Conservation (phyloP, 2,329 filamentous ascomycete genomes). For the Epichloe festucae region DNA sequence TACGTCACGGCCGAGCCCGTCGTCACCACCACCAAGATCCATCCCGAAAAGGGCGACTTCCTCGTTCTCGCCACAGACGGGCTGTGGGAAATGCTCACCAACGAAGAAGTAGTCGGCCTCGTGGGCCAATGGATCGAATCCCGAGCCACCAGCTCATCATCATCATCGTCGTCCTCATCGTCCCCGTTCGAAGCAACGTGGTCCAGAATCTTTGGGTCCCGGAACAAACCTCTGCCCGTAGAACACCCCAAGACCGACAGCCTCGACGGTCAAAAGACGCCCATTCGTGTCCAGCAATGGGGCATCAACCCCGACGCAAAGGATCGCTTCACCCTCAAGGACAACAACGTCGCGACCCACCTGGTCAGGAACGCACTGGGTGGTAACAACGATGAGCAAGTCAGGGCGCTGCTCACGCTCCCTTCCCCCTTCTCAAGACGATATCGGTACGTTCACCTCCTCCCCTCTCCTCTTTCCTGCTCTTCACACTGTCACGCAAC, state of each 20-base stretch:
- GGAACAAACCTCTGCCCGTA: slow-evolving; percentile 52
- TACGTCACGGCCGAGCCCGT: slow-evolving; percentile 96
- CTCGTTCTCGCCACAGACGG: slow-evolving; percentile 94
- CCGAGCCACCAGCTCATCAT: slow-evolving; percentile 33
- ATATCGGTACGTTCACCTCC: slow-evolving; percentile 52
- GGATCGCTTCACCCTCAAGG: slow-evolving; percentile 82
- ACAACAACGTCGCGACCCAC: slow-evolving; percentile 93
- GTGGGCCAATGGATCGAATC: slow-evolving; percentile 94
- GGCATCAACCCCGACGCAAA: slow-evolving; percentile 61
- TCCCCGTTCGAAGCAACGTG: slow-evolving; percentile 60
- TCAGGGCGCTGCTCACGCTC: slow-evolving; percentile 81
- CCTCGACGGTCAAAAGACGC: slow-evolving; percentile 64
- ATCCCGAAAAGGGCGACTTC: slow-evolving; percentile 85
- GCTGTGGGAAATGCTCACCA: slow-evolving; percentile 97
- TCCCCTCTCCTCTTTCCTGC: not conserved
- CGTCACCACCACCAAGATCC: slow-evolving; percentile 82
- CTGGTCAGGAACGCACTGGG: slow-evolving; percentile 89
- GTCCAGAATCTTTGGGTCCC: slow-evolving; percentile 48
- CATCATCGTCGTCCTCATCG: slow-evolving; percentile 10
- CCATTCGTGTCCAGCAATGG: slow-evolving; percentile 85
- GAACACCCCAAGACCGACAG: slow-evolving; percentile 44
- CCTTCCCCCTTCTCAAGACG: slow-evolving; percentile 82
- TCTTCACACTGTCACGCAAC: not conserved
- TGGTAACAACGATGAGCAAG: slow-evolving; percentile 84
- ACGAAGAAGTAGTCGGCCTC: slow-evolving; percentile 92